These are phyloP conservation scores for Colletotrichum tropicicola DNA, from an alignment of 2,329 filamentous ascomycete species.

Conservation along the genomic window DNA sequence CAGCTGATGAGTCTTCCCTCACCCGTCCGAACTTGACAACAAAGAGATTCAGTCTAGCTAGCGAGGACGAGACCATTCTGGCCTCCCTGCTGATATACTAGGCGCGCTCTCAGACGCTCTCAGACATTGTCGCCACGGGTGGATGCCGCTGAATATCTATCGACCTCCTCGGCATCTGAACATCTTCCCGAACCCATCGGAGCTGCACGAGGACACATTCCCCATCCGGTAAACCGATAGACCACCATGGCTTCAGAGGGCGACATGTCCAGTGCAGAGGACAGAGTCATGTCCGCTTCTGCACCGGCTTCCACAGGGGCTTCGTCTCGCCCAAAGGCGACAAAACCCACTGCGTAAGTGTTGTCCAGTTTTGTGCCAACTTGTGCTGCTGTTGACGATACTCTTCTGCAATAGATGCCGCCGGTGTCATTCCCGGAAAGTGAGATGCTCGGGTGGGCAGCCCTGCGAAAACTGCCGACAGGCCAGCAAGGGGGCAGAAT, in stretches of 20 bases:
- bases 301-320: neutral
- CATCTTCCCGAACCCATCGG: neutral
- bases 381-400: neutral
- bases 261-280: slow-evolving; percentile 16
- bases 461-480: slow-evolving; percentile 43
- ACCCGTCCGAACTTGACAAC: neutral
- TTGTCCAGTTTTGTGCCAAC: neutral
- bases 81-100: neutral
- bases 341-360: slow-evolving; percentile 31
- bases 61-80: neutral
- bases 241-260: slow-evolving; percentile 20
- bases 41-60: neutral
- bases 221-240: neutral
- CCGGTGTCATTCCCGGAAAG: slow-evolving; percentile 43
- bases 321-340: slow-evolving; percentile 8
- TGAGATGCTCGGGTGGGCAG: slow-evolving; percentile 44
- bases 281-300: neutral
- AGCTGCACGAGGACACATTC: neutral
- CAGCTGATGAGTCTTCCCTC: neutral
- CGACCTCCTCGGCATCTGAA: neutral
- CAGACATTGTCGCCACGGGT: neutral
- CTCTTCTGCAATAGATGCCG: slow-evolving; percentile 42
- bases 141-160: neutral
- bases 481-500: slow-evolving; percentile 40
- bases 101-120: neutral